Conservation (phyloP, 78 protist species). For the Dictyostelium firmibasis region DNA sequence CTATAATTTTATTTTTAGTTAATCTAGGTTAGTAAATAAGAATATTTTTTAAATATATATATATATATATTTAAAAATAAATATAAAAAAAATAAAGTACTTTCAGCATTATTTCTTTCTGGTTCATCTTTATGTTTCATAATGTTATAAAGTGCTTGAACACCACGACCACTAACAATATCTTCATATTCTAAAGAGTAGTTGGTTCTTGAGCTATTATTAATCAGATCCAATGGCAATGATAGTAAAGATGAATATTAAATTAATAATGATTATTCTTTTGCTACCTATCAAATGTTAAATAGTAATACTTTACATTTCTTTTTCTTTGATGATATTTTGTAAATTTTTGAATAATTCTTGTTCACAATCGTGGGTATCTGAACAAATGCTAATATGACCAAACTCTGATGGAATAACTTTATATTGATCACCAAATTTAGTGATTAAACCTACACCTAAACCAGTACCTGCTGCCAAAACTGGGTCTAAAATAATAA, state of each 20-base stretch:
- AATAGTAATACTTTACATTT: not conserved
- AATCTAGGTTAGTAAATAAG: not conserved
- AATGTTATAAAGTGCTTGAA: not conserved
- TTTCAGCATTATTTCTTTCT: not conserved
- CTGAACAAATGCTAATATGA: slow-evolving; percentile 39
- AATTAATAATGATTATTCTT: not conserved
- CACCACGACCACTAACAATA: slow-evolving; percentile 83
- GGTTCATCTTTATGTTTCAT: not conserved
- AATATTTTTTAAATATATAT: too few species aligned
- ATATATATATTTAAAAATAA: not conserved
- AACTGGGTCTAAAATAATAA: slow-evolving; percentile 10
- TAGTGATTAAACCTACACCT: slow-evolving; percentile 68
- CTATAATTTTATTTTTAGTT: not conserved
- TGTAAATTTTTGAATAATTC: slow-evolving; percentile 8
- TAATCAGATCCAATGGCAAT: not conserved
- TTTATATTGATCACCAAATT: not conserved
- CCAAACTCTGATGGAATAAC: slow-evolving; percentile 80
- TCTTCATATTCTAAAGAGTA: slow-evolving; percentile 71
- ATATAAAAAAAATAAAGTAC: not conserved
- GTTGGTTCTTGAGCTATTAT: not conserved
- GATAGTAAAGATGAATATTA: not conserved
- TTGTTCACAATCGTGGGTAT: not conserved
- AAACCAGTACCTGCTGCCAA: slow-evolving; percentile 82
- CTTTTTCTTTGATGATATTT: not conserved
- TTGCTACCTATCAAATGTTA: too few species aligned